phyloP scores from a whole-genome alignment of 805 yeast genomes.

The Schizosaccharomyces pombe region ASM294v3 CU329670.1:297001-297500 shows the following conservation, averaged over 20 bases:
- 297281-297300: neutral
- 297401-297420: neutral
- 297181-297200: neutral
- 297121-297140: neutral
- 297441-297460: neutral
- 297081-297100: neutral
- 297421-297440: neutral
- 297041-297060: neutral
- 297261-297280: neutral
- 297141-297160: neutral
- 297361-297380: neutral
- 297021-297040: neutral
- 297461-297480: neutral
- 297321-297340: neutral
- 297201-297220: neutral
- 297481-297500: neutral
- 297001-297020: neutral
- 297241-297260: neutral
- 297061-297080: neutral
- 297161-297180: neutral
- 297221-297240: neutral
- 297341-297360: neutral
- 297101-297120: neutral
- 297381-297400: neutral
- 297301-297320: neutral